Base-by-base conservation (phyloP, 2,329 filamentous ascomycete species). In the Neocucurbitaria cava region DNA sequence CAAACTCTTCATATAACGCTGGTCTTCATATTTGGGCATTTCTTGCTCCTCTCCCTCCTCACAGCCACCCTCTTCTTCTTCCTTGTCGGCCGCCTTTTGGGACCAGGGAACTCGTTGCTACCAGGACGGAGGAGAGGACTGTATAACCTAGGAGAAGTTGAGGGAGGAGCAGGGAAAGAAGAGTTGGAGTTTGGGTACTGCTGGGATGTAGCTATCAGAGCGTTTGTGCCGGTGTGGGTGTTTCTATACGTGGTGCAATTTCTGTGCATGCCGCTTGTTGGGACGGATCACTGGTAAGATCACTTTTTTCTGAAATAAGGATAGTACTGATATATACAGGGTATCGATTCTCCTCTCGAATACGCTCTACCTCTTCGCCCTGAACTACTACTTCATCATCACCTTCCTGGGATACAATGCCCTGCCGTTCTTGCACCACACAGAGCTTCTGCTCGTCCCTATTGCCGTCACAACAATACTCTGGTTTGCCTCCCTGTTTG, bases 361-460 rank as follows among this genome's bases (percentile, higher is more conserved):
- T 67, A 83, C 85, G 1, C 81, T 89, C 60, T 89, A 89, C 65
- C 79, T 89, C n/a, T 78, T 86, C 33, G 87, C 86, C 0, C 75
- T 88, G 46, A 81, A 82, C 24, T 89, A 89, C 75, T 89, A 89
- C 74, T 86, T 85, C 67, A 83, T 89, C 61, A 87, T 89, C 65
- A 87, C 84, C 8, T 89, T 89, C 70, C 77, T 89, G 39, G 87
- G 87, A 30, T 89, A 89, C 73, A 89, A 89, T 64, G 86, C 86
- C 21, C 77, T 89, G 15, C 87, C 87, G 0, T 89, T 89, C 69
- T 74, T 89, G 21, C 84, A 87, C 68, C 86, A 89, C 61, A 89
- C 87, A 1, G 86, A 89, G 70, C 80, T 89, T 3, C 78, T 89
- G 13, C 79, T 89, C 28, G 77, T 85, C 11, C 87, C 87, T 0